Evolutionary conservation across 176 grass and related monocot genomes (phyloP).

Genomic region (Phragmites australis): DNA sequence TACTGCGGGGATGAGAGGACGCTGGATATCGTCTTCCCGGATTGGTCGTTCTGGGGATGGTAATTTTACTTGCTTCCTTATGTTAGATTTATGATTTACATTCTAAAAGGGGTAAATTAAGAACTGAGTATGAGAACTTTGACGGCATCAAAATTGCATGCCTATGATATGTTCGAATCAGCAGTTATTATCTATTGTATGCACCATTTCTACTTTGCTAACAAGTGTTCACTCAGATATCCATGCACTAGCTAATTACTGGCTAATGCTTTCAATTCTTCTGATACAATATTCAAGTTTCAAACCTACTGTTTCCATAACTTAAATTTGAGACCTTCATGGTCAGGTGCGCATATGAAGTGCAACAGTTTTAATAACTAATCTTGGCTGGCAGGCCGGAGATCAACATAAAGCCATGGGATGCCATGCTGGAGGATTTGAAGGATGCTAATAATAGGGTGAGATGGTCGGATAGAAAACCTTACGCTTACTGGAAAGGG

Average conservation of each 20-base stretch:
- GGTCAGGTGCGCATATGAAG: not conserved
- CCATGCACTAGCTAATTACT: not conserved
- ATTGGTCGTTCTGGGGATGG: constrained; percentile 99
- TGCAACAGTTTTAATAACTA: not conserved
- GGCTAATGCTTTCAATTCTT: not conserved
- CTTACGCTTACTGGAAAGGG: constrained; percentile 96
- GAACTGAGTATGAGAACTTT: not conserved
- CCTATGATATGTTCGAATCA: not conserved
- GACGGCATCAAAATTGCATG: not conserved
- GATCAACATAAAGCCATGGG: constrained; percentile 94
- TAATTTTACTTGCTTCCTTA: constrained; percentile 42
- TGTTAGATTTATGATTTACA: not conserved
- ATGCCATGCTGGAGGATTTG: constrained; percentile 49
- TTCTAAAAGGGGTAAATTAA: not conserved
- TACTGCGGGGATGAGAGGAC: constrained; percentile 74
- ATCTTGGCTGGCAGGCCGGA: constrained; percentile 60
- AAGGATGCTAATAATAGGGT: constrained; percentile 52
- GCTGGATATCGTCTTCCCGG: constrained; percentile 78
- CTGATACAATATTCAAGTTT: not conserved
- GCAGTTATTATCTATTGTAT: not conserved
- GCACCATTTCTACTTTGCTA: not conserved
- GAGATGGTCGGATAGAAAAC: constrained; percentile 64
- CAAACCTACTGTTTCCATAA: not conserved
- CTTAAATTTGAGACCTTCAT: not conserved
- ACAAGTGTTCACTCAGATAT: not conserved